These are phyloP conservation scores for Ogataea paraovalis DNA, from an alignment of 805 yeast species.

Conservation along the genomic window DNA sequence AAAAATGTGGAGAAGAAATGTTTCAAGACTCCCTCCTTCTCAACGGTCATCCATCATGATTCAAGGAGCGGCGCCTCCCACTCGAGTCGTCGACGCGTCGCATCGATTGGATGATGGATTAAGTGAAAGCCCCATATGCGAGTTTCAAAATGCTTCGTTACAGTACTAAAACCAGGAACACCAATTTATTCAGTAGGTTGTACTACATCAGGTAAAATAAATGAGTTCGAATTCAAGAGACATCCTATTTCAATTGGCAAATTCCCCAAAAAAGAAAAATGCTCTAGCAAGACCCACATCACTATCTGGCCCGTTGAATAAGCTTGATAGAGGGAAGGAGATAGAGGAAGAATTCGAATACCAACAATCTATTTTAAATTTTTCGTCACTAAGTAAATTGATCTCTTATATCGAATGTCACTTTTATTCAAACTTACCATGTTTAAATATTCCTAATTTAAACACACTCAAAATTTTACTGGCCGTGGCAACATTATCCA, in stretches of 20 bases:
- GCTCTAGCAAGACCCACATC: neutral
- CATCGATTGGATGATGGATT: too few relatives aligned
- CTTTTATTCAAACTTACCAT: conserved; percentile 22
- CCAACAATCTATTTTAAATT: conserved; percentile 12
- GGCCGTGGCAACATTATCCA: conserved; percentile 35
- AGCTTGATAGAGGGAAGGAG: neutral
- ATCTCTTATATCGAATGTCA: conserved; percentile 33
- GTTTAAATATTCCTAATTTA: conserved; percentile 29
- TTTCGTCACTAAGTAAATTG: conserved; percentile 33
- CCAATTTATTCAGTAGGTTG: too few relatives aligned
- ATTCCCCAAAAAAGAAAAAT: neutral
- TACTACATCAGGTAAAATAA: too few relatives aligned
- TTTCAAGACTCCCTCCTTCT: too few relatives aligned
- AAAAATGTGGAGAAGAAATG: neutral
- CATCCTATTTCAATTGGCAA: neutral
- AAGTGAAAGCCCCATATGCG: too few relatives aligned
- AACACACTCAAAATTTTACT: conserved; percentile 33
- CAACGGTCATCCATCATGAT: too few relatives aligned
- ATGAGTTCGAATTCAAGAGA: neutral
- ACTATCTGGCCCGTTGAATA: neutral
- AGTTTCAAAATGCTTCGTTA: too few relatives aligned
- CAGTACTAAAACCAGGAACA: too few relatives aligned
- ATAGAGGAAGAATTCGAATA: conserved; percentile 10
- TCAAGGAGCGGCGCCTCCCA: too few relatives aligned
- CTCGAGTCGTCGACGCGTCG: neutral